phyloP scores from a whole-genome alignment of 2,329 filamentous ascomycete genomes.

The Fonsecaea erecta region DNA sequence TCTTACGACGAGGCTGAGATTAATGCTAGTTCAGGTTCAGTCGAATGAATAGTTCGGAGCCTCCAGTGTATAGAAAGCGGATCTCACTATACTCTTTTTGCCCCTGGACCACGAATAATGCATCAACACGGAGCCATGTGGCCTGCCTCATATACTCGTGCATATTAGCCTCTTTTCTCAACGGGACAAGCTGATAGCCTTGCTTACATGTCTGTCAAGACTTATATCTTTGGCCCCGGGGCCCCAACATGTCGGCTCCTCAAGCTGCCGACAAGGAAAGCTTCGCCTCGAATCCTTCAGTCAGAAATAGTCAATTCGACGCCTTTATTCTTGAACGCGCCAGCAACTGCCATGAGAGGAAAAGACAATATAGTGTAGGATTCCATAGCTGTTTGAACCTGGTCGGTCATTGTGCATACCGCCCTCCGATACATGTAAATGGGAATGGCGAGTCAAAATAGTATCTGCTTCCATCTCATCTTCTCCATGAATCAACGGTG shows the following conservation, averaged over 20 bases:
- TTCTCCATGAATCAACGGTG: not conserved
- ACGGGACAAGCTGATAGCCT: not conserved
- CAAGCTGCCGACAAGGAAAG: slow-evolving; percentile 3
- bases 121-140: not conserved
- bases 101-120: not conserved
- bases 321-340: not conserved
- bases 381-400: slow-evolving; percentile 3
- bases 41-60: not conserved
- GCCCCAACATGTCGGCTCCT: slow-evolving; percentile 17
- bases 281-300: slow-evolving; percentile 14
- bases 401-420: slow-evolving; percentile 7
- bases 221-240: slow-evolving; percentile 1
- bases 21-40: not conserved
- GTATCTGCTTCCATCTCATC: not conserved
- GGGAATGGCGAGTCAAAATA: slow-evolving; percentile 3
- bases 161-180: not conserved
- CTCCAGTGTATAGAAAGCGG: too few relatives aligned
- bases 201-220: not conserved
- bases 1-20: not conserved
- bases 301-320: not conserved
- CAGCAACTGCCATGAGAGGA: not conserved
- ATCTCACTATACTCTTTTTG: not conserved
- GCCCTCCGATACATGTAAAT: slow-evolving; percentile 14
- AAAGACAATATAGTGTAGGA: not conserved
- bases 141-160: not conserved